Conservation (phyloP, 345 rosid genomes). For the Erysimum cheiranthoides region DNA sequence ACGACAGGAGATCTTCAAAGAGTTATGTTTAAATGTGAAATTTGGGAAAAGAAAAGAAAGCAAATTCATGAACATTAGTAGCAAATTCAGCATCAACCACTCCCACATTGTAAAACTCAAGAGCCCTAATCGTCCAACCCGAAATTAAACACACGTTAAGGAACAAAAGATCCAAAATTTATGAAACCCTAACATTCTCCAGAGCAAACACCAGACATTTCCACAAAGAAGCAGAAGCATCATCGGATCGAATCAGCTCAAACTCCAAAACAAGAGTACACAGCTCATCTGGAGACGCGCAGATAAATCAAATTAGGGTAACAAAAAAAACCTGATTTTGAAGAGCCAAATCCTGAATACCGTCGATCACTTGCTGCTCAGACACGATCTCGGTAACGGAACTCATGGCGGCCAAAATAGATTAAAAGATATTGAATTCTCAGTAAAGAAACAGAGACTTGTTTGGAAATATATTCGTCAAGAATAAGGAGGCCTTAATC, state of each 20-base stretch:
- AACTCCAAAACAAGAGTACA: conserved; percentile 23
- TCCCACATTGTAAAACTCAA: neutral
- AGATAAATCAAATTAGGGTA: conserved; percentile 6
- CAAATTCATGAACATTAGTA: neutral
- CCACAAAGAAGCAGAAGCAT: conserved; percentile 8
- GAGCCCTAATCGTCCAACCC: conserved; percentile 4
- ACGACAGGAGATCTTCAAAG: neutral
- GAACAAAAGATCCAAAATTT: neutral
- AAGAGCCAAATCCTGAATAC: conserved; percentile 36
- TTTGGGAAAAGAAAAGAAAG: neutral
- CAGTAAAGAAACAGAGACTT: neutral
- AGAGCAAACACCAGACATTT: conserved; percentile 6
- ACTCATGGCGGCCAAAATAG: conserved; percentile 40
- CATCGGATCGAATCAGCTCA: conserved; percentile 1
- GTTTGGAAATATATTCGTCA: neutral
- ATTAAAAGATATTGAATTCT: conserved; percentile 21
- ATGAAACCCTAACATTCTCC: conserved; percentile 10
- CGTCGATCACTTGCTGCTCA: conserved; percentile 42
- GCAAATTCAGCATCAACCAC: conserved; percentile 11
- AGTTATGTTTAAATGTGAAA: neutral
- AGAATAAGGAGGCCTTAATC: conserved; percentile 18
- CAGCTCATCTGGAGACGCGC: neutral
- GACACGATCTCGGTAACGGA: conserved; percentile 44
- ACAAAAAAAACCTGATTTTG: conserved; percentile 41
- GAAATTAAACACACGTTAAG: neutral